Evolutionary conservation across 2,329 filamentous ascomycete genomes (phyloP), one percentile per base, ranked within the genome.

Genomic region (Trichoderma pleuroti): DNA sequence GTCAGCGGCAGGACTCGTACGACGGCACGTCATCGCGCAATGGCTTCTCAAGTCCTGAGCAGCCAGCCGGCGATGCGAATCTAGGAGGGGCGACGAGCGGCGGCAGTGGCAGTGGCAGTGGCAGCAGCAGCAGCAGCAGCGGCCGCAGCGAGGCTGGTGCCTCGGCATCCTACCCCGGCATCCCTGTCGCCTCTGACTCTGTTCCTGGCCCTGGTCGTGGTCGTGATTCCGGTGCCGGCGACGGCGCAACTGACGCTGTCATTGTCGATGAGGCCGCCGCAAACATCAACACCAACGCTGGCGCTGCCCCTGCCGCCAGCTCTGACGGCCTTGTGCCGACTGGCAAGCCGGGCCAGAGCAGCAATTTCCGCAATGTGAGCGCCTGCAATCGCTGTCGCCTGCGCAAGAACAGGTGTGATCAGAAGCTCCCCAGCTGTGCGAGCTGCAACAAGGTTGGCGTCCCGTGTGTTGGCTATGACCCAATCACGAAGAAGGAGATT

Each of bases 401-500:
- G 79, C 89, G 95, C 77, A 98, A 98, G 85, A 98, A 98, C 79
- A 88, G 94, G 67, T 98, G 95, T 82, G 95, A 98, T 81, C 95
- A 98, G 85, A 91, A 92, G 74, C 86, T 98, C 72, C 95, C 95
- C 10, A 93, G 92, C 76, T 98, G 95, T 80, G 91, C 92, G 54
- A 93, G 93, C 75, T 98, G 95, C 82, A 93, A 94, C 80, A 98
- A 98, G 83, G 94, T 93, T n/a, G 88, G 88, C 71, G 93, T 97
- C 59, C 91, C 92, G 74, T 98, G 96, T 80, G 93, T 98, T 64
- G 95, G 95, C 73, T 98, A 97, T 81, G 95, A 98, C 79, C 94
- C 95, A 39, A 97, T 98, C 77, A 97, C 93, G 28, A 98, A 98
- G 85, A 91, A 93, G 78, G 94, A 98, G 82, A 97, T 98, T 71